Evolutionary conservation across 371 early-diverging fungal species (phyloP).

Genomic region (Mortierella sp.): DNA sequence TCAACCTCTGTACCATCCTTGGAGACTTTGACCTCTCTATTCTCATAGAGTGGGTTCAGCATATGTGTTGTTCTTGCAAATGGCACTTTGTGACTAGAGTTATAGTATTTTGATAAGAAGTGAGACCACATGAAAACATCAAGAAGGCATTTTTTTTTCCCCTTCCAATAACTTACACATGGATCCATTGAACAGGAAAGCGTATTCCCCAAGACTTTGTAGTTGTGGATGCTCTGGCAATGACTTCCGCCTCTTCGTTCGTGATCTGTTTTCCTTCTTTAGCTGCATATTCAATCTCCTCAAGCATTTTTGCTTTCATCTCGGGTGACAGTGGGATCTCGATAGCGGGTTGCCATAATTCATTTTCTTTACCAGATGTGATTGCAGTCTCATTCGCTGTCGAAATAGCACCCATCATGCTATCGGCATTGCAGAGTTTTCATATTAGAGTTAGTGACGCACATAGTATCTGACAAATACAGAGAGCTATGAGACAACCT

Average conservation of each 20-base stretch:
- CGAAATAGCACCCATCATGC: constrained; percentile 45
- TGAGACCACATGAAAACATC: not conserved
- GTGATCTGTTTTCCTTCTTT: constrained; percentile 38
- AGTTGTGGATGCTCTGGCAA: constrained; percentile 40
- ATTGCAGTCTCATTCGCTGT: constrained; percentile 23
- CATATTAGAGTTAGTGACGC: not conserved
- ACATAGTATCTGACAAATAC: not conserved
- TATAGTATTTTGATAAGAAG: constrained; percentile 5
- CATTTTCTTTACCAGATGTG: constrained; percentile 13
- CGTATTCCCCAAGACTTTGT: constrained; percentile 55
- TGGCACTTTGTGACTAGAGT: constrained; percentile 59
- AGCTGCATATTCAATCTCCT: constrained; percentile 39
- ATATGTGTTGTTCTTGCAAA: constrained; percentile 62
- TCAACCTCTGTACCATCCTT: constrained; percentile 70
- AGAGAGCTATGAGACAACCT: not conserved
- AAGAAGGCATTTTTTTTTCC: not conserved
- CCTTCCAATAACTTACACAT: constrained; percentile 31
- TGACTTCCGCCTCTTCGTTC: constrained; percentile 35
- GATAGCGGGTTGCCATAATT: constrained; percentile 32
- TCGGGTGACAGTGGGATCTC: constrained; percentile 44
- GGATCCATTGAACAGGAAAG: constrained; percentile 47
- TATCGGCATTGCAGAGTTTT: not conserved
- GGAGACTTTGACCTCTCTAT: constrained; percentile 65
- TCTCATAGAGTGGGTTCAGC: constrained; percentile 63
- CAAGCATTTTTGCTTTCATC: constrained; percentile 40